Conservation (phyloP, 202 grass and related monocot genomes). For the Schoenoplectus triqueter region DNA sequence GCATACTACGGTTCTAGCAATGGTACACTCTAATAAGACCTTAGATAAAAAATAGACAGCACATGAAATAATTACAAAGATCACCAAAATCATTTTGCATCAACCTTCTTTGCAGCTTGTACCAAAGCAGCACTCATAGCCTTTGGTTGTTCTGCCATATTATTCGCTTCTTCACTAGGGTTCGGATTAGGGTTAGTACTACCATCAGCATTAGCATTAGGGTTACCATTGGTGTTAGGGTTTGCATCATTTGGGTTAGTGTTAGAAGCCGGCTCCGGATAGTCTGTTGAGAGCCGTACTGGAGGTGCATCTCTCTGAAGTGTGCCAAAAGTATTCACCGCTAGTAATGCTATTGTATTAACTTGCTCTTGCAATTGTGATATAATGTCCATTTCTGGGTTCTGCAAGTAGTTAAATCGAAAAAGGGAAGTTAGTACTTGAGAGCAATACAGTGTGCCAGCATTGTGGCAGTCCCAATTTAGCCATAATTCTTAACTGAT, state of each 20-base stretch:
- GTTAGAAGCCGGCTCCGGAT: slow-evolving; percentile 77
- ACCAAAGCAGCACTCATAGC: slow-evolving; percentile 81
- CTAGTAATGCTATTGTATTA: slow-evolving; percentile 72
- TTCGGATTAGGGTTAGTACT: slow-evolving; percentile 32
- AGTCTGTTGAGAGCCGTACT: slow-evolving; percentile 79
- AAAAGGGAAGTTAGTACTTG: background rate
- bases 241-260: slow-evolving; percentile 48
- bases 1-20: background rate
- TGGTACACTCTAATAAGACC: background rate
- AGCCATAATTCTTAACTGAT: no score
- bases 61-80: background rate
- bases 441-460: no score
- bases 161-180: slow-evolving; percentile 37
- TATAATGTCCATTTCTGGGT: slow-evolving; percentile 77
- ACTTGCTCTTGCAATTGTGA: slow-evolving; percentile 96
- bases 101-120: slow-evolving; percentile 87
- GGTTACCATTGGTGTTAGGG: slow-evolving; percentile 37
- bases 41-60: slow-evolving; percentile 3
- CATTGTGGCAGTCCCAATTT: no score
- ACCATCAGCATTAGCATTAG: slow-evolving; percentile 14
- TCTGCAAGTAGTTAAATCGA: background rate
- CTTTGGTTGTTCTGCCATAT: slow-evolving; percentile 72
- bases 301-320: slow-evolving; percentile 84
- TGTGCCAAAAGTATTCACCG: slow-evolving; percentile 90
- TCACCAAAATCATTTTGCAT: slow-evolving; percentile 3